Evolutionary conservation across 441 rosid genomes (phyloP).

Genomic region (Sinapis alba): DNA sequence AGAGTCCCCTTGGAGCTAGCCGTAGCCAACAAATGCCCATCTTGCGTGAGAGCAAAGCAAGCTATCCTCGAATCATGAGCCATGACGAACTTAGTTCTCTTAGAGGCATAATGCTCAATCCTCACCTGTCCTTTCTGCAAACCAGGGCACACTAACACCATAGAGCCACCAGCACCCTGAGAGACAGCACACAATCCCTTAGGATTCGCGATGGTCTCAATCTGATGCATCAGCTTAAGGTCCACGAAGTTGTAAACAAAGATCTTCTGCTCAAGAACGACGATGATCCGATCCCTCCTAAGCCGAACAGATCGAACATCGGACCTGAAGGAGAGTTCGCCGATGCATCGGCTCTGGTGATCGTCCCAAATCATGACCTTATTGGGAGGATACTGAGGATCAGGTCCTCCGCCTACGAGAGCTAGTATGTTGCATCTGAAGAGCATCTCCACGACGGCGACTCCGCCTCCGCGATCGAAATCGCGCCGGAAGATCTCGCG

Average conservation of each 20-base stretch:
- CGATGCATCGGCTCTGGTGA: slow-evolving; percentile 86
- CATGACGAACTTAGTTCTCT: slow-evolving; percentile 84
- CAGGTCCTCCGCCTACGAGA: slow-evolving; percentile 83
- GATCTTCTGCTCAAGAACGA: slow-evolving; percentile 82
- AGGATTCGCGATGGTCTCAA: slow-evolving; percentile 85
- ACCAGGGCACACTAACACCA: slow-evolving; percentile 88
- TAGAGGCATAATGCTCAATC: slow-evolving; percentile 86
- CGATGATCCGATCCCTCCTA: slow-evolving; percentile 77
- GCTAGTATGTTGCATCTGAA: slow-evolving; percentile 89
- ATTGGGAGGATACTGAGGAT: slow-evolving; percentile 73
- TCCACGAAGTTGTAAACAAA: slow-evolving; percentile 84
- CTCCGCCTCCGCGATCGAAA: slow-evolving; percentile 68
- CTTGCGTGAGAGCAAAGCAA: slow-evolving; percentile 80
- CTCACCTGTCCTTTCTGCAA: slow-evolving; percentile 94
- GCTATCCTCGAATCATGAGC: slow-evolving; percentile 96
- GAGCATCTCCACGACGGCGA: slow-evolving; percentile 91
- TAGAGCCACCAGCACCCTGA: slow-evolving; percentile 67
- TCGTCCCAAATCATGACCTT: slow-evolving; percentile 99
- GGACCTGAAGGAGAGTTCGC: slow-evolving; percentile 84
- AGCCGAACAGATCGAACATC: slow-evolving; percentile 84
- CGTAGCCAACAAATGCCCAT: slow-evolving; percentile 83
- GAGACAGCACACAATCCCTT: slow-evolving; percentile 89
- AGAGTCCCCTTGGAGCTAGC: slow-evolving; percentile 90
- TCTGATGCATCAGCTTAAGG: slow-evolving; percentile 81
- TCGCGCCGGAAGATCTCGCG: slow-evolving; percentile 93